Base-by-base conservation (phyloP, 345 rosid genomes). In the Kernera saxatilis region DNA sequence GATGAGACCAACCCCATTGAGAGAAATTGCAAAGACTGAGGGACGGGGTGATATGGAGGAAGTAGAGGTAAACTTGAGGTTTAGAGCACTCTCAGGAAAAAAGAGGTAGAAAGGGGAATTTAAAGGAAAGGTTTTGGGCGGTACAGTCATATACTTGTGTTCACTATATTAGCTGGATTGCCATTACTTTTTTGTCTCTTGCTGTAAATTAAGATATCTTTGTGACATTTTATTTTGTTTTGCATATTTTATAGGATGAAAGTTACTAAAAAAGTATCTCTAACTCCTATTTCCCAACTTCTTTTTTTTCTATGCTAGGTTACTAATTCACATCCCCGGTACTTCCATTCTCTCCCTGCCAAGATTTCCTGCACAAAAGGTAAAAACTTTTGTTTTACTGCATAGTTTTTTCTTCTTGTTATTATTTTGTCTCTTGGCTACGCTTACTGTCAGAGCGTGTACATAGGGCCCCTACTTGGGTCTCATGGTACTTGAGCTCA, bases 61-160 rank as follows among this genome's bases (percentile, higher is more conserved):
- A 75, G 35, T 53, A 72, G 77, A 73, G 70, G 32, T 49, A 50
- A 70, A 75, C 73, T 71, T 77, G 76, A 77, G 83, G 79, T 72
- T 75, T 23, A 50, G 72, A 78, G 68, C 78, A 73, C 79, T 57
- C 75, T 57, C 60, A 58, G 68, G 73, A 66, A 76, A 72, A 60
- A 79, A 45, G 81, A 78, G 85, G 83, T 58, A 57, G 81, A 54
- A 79, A 59, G 37, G 84, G 67, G 84, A 77, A 83, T 92, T 83
- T 87, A 87, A 85, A 89, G 98, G 82, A 83, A 74, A 77, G 29
- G 68, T 64, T 78, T 80, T 75, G 79, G 85, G 88, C 75, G 76
- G 86, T 86, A 84, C 80, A 52, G 83, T 80, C 71, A 75, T 50
- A 64, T 71, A 56, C 57, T 77, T 66, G 46, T 71, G 71, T 69